These are phyloP conservation scores for Neurospora sp. DNA, from an alignment of 2,329 filamentous ascomycete genomes.

Conservation along the genomic window DNA sequence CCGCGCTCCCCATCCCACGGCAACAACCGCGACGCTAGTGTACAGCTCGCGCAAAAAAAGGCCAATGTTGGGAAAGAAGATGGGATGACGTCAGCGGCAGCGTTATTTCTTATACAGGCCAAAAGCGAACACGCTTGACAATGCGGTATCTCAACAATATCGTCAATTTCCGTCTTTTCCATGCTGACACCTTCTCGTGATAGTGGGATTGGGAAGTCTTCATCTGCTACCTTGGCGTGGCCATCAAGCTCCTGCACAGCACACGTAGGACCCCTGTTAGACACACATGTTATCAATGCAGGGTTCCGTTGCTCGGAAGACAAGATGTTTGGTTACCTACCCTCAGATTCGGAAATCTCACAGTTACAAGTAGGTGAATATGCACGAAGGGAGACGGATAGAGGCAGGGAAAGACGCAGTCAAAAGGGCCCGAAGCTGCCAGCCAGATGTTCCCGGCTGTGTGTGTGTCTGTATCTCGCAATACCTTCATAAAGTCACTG, in stretches of 20 bases:
- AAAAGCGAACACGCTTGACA: not conserved
- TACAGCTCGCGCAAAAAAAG: not conserved
- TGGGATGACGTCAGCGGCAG: slow-evolving; percentile 11
- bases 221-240: not conserved
- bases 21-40: not conserved
- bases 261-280: not conserved
- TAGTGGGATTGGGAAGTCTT: not conserved
- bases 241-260: not conserved
- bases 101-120: not conserved
- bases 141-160: not conserved
- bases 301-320: not conserved
- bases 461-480: not conserved
- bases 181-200: not conserved
- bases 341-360: not conserved
- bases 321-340: not conserved
- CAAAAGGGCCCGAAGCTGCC: not conserved
- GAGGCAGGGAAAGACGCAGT: not conserved
- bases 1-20: not conserved
- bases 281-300: not conserved
- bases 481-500: not conserved
- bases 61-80: not conserved
- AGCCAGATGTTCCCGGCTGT: not conserved
- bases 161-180: not conserved
- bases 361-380: not conserved
- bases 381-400: not conserved